Percentiles rank a stretch among this genome's conserved stretches.
These are phyloP conservation scores for Pythium utonaiense DNA, from an alignment of 352 stramenopile species.

Conservation along the genomic window DNA sequence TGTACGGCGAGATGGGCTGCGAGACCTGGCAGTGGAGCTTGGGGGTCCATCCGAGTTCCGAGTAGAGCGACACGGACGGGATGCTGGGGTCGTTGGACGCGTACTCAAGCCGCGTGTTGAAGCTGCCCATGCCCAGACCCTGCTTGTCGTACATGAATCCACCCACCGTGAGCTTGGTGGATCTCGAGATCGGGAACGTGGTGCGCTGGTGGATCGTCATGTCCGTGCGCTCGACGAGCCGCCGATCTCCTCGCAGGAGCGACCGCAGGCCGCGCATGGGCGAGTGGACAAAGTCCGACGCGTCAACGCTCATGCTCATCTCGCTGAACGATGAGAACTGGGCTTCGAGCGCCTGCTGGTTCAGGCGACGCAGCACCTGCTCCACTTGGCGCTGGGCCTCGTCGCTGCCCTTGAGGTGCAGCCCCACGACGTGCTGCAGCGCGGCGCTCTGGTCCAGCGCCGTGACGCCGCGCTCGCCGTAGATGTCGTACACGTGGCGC, in stretches of 20 bases:
- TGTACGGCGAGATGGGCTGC: conserved; percentile 67
- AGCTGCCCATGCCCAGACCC: conserved; percentile 62
- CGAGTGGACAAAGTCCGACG: conserved; percentile 61
- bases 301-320: conserved; percentile 78
- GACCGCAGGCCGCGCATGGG: conserved; percentile 55
- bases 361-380: conserved; percentile 51
- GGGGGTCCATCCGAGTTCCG: conserved; percentile 71
- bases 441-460: conserved; percentile 60
- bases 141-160: conserved; percentile 85
- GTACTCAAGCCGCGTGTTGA: conserved; percentile 66
- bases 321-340: conserved; percentile 81
- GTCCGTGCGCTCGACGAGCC: conserved; percentile 59
- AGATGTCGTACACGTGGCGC: conserved; percentile 72
- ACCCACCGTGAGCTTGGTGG: conserved; percentile 59
- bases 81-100: conserved; percentile 58
- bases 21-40: conserved; percentile 74
- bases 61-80: conserved; percentile 57
- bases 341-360: conserved; percentile 66
- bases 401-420: conserved; percentile 44
- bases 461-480: conserved; percentile 66
- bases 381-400: conserved; percentile 60
- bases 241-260: conserved; percentile 39
- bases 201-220: conserved; percentile 83
- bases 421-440: conserved; percentile 32
- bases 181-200: conserved; percentile 52